phyloP scores from a whole-genome alignment of 2,329 filamentous ascomycete genomes.

The Hymenoscyphus occultus region DNA sequence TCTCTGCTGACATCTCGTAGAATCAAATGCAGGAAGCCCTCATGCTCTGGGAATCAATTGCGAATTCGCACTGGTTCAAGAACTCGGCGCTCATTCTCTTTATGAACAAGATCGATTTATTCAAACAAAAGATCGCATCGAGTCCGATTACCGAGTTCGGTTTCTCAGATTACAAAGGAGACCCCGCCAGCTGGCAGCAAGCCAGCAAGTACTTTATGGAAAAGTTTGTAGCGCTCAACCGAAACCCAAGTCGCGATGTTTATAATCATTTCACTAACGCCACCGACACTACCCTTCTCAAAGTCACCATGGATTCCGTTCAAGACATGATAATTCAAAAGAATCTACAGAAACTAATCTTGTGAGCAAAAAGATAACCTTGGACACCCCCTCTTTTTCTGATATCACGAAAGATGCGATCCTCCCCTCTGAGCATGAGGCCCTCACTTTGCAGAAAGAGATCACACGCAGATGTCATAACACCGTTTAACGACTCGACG shows the following conservation, averaged over 20 bases:
- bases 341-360: constrained; percentile 75
- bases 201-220: constrained; percentile 79
- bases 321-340: constrained; percentile 87
- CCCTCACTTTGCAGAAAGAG: background rate
- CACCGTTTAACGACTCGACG: constrained; percentile 3
- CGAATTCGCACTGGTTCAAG: constrained; percentile 83
- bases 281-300: constrained; percentile 69
- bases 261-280: constrained; percentile 59
- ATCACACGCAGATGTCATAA: background rate
- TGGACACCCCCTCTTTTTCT: constrained; percentile 4
- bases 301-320: constrained; percentile 82
- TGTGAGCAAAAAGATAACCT: constrained; percentile 44
- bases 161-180: constrained; percentile 76
- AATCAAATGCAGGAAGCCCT: constrained; percentile 90
- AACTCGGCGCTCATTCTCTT: constrained; percentile 80
- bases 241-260: constrained; percentile 54
- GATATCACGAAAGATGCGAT: constrained; percentile 5
- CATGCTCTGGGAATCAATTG: constrained; percentile 83
- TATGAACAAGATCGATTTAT: constrained; percentile 84
- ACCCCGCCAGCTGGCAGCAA: constrained; percentile 67
- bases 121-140: constrained; percentile 69
- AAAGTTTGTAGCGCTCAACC: constrained; percentile 74
- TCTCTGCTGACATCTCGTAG: constrained; percentile 42
- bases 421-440: background rate
- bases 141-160: constrained; percentile 71